Evolutionary conservation across 2,329 filamentous ascomycete genomes (phyloP), one percentile per base, ranked within the genome.

Genomic region (Lachnellula occidentalis): DNA sequence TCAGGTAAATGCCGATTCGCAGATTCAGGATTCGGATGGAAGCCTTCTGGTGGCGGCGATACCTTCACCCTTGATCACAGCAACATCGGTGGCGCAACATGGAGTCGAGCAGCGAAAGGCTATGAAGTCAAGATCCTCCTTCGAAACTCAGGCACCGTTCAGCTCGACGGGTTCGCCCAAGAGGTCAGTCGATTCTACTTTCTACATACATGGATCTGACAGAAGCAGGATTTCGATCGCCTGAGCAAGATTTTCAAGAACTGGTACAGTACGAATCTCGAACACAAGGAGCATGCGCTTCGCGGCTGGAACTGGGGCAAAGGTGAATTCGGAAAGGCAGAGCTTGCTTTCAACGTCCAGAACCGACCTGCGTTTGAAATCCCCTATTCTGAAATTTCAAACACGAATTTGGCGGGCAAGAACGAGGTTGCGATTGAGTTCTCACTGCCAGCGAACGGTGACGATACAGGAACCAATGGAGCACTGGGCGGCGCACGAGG

Each of bases 301-400:
- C 85, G 94, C 64, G 94, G 94, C 54, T 99, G 94, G 94, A 99
- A 99, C 72, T 99, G 94, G 95, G 94, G 94, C 67, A 99, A 97
- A 74, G 90, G 90, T 61, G 94, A 99, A 67, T 96, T 99, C 70
- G 87, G 88, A 58, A 96, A 97, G 74, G 87, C 91, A 52, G 94
- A 99, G 75, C 82, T 99, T 53, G 83, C 89, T 31, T 99, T 99
- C 78, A 97, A 92, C 71, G 94, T 99, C 37, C 91, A 95, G 70
- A 99, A 96, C 73, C 85, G 91, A 65, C 94, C 94, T 3, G 90
- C 92, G 5, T 99, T 99, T 71, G 94, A 97, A 73, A 86, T 99
- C 5, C 92, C 95, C 12, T 99, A 97, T 75, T 89, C 91, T 46
- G 94, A 99, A 72, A 95, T 99, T 64, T 92, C 89, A 55, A 99